Percentiles rank a stretch among this genome's conserved stretches.
These are phyloP conservation scores for Oidiodendron maius DNA, from an alignment of 495 filamentous ascomycete species.

Conservation along the genomic window DNA sequence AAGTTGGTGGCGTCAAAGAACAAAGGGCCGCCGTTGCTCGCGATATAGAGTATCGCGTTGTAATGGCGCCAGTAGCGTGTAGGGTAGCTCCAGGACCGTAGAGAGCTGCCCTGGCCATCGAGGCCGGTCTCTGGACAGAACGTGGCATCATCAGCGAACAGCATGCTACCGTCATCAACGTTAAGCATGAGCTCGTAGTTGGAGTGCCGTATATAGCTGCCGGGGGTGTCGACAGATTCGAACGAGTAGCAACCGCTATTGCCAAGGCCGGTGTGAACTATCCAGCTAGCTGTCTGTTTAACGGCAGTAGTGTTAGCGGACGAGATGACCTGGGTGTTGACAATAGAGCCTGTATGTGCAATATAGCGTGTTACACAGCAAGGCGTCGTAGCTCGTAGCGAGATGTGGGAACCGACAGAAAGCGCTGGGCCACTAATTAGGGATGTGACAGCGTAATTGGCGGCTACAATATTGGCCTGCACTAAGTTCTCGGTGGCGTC, in stretches of 20 bases:
- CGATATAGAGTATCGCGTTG: slow-evolving; percentile 33
- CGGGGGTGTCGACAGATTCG: slow-evolving; percentile 45
- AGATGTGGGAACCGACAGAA: slow-evolving; percentile 39
- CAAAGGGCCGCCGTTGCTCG: slow-evolving; percentile 44
- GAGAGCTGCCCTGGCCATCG: slow-evolving; percentile 36
- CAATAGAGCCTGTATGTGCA: slow-evolving; percentile 36
- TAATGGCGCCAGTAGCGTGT: slow-evolving; percentile 48
- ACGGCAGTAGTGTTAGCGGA: slow-evolving; percentile 38
- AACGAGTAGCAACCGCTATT: slow-evolving; percentile 48
- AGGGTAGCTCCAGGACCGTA: slow-evolving; percentile 48
- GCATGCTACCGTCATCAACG: slow-evolving; percentile 40
- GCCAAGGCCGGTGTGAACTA: slow-evolving; percentile 39
- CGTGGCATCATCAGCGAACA: slow-evolving; percentile 46
- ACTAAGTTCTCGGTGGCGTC: slow-evolving; percentile 45
- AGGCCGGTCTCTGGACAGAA: slow-evolving; percentile 43
- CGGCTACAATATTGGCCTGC: slow-evolving; percentile 50
- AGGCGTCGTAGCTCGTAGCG: slow-evolving; percentile 40
- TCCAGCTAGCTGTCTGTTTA: slow-evolving; percentile 45
- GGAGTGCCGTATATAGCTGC: slow-evolving; percentile 46
- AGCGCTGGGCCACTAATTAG: slow-evolving; percentile 39
- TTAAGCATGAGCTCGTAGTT: slow-evolving; percentile 38
- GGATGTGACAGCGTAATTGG: slow-evolving; percentile 39
- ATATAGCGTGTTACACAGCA: slow-evolving; percentile 41
- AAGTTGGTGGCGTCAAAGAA: slow-evolving; percentile 36
- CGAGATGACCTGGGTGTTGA: slow-evolving; percentile 43